Evolutionary conservation across 768 basidiomycete genomes (phyloP).

Genomic region (Gyrodon lividus): DNA sequence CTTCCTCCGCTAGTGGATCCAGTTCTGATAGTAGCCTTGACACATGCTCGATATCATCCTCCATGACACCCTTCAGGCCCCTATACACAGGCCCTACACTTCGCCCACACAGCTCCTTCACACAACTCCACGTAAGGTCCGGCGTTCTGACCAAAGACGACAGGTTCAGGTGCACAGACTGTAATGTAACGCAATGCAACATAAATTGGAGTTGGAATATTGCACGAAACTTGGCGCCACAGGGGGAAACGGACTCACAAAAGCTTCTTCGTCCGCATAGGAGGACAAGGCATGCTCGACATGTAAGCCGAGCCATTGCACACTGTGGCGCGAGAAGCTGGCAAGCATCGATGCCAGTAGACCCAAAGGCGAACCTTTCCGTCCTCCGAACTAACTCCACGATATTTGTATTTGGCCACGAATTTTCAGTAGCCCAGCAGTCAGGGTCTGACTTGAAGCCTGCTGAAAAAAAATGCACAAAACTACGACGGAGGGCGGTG

Average conservation of each 20-base stretch:
- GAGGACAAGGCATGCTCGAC: constrained; percentile 7
- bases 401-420: neutral
- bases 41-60: constrained; percentile 42
- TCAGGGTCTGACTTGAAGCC: neutral
- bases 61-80: constrained; percentile 34
- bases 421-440: neutral
- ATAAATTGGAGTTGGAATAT: neutral
- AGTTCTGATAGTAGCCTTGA: constrained; percentile 42
- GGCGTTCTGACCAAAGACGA: constrained; percentile 6
- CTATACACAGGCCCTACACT: constrained; percentile 35
- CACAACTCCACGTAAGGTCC: constrained; percentile 26
- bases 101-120: constrained; percentile 30
- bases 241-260: constrained; percentile 10
- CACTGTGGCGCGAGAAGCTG: constrained; percentile 9
- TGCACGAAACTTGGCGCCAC: neutral
- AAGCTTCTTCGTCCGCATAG: constrained; percentile 1
- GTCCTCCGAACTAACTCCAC: neutral
- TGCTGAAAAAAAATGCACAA: neutral
- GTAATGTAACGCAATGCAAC: neutral
- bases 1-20: constrained; percentile 26
- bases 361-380: neutral
- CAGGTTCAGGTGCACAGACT: constrained; percentile 16
- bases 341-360: constrained; percentile 13
- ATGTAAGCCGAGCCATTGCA: constrained; percentile 10
- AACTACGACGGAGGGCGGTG: neutral